Percentiles rank a stretch among this genome's conserved stretches.
These are phyloP conservation scores for Dimargaris cristalligena DNA, from an alignment of 192 early-diverging fungal species.

Conservation along the genomic window DNA sequence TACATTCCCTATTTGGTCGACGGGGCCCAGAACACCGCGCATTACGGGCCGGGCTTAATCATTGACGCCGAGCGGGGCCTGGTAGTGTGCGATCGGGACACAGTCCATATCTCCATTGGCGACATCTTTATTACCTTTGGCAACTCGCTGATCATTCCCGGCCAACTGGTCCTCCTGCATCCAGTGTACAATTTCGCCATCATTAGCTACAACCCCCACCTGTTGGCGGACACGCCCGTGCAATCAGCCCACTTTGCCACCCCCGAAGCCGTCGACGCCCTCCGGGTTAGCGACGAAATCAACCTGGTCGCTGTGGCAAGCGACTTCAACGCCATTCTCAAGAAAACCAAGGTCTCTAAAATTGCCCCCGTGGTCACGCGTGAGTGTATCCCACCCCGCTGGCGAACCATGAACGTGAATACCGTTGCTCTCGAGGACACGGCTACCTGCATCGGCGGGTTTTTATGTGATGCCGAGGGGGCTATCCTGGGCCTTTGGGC, in stretches of 20 bases:
- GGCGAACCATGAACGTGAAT: constrained; percentile 60
- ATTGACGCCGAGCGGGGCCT: constrained; percentile 62
- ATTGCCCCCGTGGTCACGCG: constrained; percentile 46
- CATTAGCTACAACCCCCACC: constrained; percentile 56
- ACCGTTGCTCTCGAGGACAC: constrained; percentile 55
- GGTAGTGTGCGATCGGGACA: constrained; percentile 65
- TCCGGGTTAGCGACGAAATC: constrained; percentile 26
- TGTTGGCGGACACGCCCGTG: constrained; percentile 62
- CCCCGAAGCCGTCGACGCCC: neutral
- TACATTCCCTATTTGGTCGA: constrained; percentile 66
- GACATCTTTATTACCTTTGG: constrained; percentile 72
- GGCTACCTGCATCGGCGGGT: constrained; percentile 43
- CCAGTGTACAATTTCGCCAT: constrained; percentile 81
- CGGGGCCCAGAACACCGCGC: constrained; percentile 50
- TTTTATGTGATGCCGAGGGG: constrained; percentile 40
- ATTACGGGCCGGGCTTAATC: constrained; percentile 60
- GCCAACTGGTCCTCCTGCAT: constrained; percentile 61
- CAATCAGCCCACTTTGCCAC: constrained; percentile 20
- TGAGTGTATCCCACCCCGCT: constrained; percentile 55
- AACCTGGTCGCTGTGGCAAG: constrained; percentile 31
- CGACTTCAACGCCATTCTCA: constrained; percentile 31
- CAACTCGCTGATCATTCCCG: constrained; percentile 77
- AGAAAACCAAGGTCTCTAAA: constrained; percentile 33
- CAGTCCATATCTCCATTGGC: constrained; percentile 60
- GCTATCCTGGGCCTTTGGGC: constrained; percentile 44